These are phyloP conservation scores for Sporothrix globosa DNA, from an alignment of 2,329 filamentous ascomycete species.

Conservation along the genomic window DNA sequence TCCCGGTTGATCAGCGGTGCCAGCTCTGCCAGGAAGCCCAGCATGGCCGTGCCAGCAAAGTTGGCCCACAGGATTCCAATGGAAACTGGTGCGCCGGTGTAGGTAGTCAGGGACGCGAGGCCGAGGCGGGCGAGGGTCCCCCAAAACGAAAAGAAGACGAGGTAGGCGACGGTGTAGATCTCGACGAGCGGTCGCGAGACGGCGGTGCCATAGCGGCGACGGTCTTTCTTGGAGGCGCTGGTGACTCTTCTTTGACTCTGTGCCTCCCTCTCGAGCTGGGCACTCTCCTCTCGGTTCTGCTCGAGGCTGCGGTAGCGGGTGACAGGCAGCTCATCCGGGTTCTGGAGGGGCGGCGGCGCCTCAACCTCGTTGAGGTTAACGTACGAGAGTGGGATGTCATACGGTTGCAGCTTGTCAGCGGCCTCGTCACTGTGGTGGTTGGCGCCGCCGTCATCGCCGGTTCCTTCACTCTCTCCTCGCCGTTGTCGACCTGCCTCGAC, in stretches of 20 bases:
- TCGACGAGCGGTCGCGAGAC: slow-evolving; percentile 59
- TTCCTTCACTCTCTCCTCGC: neutral
- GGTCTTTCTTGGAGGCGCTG: neutral
- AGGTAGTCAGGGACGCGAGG: slow-evolving; percentile 75
- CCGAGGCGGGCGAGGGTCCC: slow-evolving; percentile 84
- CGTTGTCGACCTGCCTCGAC: neutral
- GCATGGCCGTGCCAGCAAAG: slow-evolving; percentile 75
- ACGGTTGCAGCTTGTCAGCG: slow-evolving; percentile 30
- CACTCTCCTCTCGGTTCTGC: slow-evolving; percentile 42
- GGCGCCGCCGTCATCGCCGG: neutral
- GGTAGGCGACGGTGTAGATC: slow-evolving; percentile 75
- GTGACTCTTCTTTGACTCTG: slow-evolving; percentile 35
- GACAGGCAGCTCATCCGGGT: slow-evolving; percentile 45
- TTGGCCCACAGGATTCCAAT: slow-evolving; percentile 87
- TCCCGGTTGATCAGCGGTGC: slow-evolving; percentile 33
- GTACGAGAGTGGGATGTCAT: slow-evolving; percentile 48
- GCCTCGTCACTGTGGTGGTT: neutral
- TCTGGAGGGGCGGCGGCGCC: slow-evolving; percentile 50
- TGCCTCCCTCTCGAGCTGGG: neutral
- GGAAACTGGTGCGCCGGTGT: slow-evolving; percentile 73
- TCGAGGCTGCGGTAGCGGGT: slow-evolving; percentile 49
- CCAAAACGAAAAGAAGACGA: slow-evolving; percentile 81
- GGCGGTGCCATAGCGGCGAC: neutral
- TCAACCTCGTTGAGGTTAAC: slow-evolving; percentile 50
- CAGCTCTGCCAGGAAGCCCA: slow-evolving; percentile 71